Evolutionary conservation across 2,329 filamentous ascomycete genomes (phyloP), one percentile per base, ranked within the genome.

Genomic region (Dothidotthia symphoricarpi): DNA sequence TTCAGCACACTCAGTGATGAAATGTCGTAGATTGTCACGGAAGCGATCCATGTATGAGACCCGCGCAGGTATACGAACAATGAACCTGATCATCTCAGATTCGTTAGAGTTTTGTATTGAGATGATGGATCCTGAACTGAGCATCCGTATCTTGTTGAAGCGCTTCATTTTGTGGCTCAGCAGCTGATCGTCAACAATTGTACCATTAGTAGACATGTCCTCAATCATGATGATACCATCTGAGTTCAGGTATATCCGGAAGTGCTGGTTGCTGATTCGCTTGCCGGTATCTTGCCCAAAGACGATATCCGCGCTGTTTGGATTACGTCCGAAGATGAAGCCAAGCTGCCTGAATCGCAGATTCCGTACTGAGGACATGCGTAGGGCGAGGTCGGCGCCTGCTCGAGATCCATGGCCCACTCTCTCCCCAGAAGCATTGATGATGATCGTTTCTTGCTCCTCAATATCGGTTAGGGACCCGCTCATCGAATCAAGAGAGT

Each of bases 141-240:
- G 75, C 67, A 86, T 88, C 45, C 85, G 74, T 15, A 72, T 76
- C 51, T 74, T 76, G 26, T 35, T 47, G 39, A 49, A 57, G n/a
- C 50, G 38, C 10, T 41, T 31, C 30, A 63, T 56, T 28, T 60
- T 81, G 39, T 75, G 69, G 40, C 70, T 75, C 12, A 98, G 74
- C 24, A 88, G 71, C 13, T 74, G 72, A 16, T 80, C 76, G 66
- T 97, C 90, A 39, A 97, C 88, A 43, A 88, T 75, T 3, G 93
- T 97, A 17, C 93, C 93, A 58, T 97, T 98, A n/a, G 89, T 96
- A 0, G 93, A 97, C 61, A 83, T 79, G 61, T 98, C 93, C 64
- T 95, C 84, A 10, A 97, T 73, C 88, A 98, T 95, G 49, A 96
- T 76, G 39, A 86, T 83, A 17, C 86, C 88, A 47, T 87, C 81